Base-by-base conservation (phyloP, 331 rosid species). In the Rhamnella rubrinervis region DNA sequence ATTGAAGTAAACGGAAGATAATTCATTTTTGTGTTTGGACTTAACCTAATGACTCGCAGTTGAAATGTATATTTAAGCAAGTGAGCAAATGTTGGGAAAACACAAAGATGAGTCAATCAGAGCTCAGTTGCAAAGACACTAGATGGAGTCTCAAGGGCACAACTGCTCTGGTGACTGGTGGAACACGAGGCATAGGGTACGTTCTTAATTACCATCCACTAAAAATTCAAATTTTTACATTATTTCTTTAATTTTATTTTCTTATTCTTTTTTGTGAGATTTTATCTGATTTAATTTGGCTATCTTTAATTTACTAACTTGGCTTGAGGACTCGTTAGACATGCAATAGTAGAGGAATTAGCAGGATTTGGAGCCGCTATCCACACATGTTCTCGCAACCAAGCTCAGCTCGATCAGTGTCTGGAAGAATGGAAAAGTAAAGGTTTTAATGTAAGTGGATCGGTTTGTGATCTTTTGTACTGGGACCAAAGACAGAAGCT, bases 271-370 rank as follows among this genome's bases (percentile, higher is more conserved):
- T 26, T 26, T 26, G 0, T 26, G 4, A 26, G 2, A 3, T 1
- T 1, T 26, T 26, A 2, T 26, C 31, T 26, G 31, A 3, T 26
- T 26, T 26, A 26, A 2, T 31, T 31, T 31, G 35, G 35, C 5
- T 31, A 4, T 31, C 5, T 31, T 31, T 31, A 31, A 31, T 4
- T 31, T 31, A 0, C 5, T 31, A 31, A 31, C 35, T 31, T 31
- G 35, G 35, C 5, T 31, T 31, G 35, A 31, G 5, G 35, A 59
- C 12, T 17, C 1, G 6, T 26, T 31, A 85, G 89, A 59, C 68
- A 74, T 38, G 88, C 83, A 28, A 86, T 85, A 39, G 89, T 82
- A 0, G 88, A 86, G 59, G 96, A 84, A 38, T 77, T 84, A 6
- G 87, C 87, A 17, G 84, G 59, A 44, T 77, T 83, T 61, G 91